Evolutionary conservation across 2,329 filamentous ascomycete species (phyloP).

Genomic region (Colletotrichum musicola): DNA sequence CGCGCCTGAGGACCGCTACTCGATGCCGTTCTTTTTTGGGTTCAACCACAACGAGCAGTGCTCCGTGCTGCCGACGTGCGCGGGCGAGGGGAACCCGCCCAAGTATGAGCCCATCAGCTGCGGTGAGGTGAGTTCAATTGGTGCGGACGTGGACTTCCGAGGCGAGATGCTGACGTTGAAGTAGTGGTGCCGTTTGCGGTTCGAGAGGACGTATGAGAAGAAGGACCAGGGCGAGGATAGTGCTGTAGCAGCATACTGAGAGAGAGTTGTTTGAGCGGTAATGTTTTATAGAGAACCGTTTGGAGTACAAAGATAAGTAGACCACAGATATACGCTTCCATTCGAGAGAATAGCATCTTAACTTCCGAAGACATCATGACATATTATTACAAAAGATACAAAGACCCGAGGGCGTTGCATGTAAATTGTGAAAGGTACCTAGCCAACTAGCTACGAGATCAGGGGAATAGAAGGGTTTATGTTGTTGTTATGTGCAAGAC

Average conservation of each 20-base stretch:
- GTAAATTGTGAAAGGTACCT: no score
- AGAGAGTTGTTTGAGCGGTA: background rate
- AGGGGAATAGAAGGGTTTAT: no score
- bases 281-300: no score
- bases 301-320: no score
- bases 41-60: slow-evolving; percentile 66
- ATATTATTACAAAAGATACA: no score
- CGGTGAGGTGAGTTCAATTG: slow-evolving; percentile 52
- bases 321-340: no score
- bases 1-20: slow-evolving; percentile 57
- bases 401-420: no score
- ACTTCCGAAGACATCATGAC: no score
- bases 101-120: slow-evolving; percentile 66
- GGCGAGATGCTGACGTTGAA: background rate
- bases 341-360: no score
- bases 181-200: slow-evolving; percentile 33
- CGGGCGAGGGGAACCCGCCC: slow-evolving; percentile 58
- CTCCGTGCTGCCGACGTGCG: slow-evolving; percentile 61
- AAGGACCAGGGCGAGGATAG: background rate
- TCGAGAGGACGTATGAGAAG: slow-evolving; percentile 28
- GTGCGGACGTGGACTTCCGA: no score
- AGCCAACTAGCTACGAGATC: no score
- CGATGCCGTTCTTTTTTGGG: slow-evolving; percentile 69
- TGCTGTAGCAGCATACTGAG: background rate
- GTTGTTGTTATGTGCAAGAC: no score